phyloP scores from a whole-genome alignment of 2,329 filamentous ascomycete genomes.

The Exserohilum rostratum region DNA sequence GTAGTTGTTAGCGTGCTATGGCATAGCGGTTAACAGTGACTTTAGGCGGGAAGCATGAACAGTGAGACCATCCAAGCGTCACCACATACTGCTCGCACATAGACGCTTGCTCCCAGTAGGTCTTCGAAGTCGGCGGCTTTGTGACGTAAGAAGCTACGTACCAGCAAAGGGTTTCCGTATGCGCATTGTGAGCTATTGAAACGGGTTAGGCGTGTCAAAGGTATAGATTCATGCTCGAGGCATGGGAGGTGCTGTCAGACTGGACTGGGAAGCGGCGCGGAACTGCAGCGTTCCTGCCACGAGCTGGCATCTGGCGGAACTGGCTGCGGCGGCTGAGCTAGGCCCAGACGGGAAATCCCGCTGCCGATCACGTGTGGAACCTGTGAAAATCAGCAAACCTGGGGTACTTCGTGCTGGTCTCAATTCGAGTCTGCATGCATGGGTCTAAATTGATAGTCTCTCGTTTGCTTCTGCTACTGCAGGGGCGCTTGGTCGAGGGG shows the following conservation, averaged over 20 bases:
- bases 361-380: constrained; percentile 19
- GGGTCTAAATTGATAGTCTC: background rate
- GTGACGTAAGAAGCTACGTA: constrained; percentile 9
- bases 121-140: background rate
- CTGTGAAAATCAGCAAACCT: constrained; percentile 16
- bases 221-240: constrained; percentile 1
- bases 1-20: background rate
- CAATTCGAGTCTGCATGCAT: constrained; percentile 1
- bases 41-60: background rate
- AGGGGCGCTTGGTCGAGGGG: background rate
- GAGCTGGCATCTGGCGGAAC: constrained; percentile 14
- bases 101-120: background rate
- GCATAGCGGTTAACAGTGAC: background rate
- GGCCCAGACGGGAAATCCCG: background rate
- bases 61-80: background rate
- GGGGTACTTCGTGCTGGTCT: constrained; percentile 10
- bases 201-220: background rate
- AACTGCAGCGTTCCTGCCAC: constrained; percentile 13
- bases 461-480: background rate
- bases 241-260: constrained; percentile 2
- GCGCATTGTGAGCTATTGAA: constrained; percentile 6
- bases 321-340: constrained; percentile 5
- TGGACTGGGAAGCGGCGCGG: constrained; percentile 1
- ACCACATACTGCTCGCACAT: background rate
- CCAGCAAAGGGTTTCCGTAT: constrained; percentile 19